phyloP scores from a whole-genome alignment of 1,284 basidiomycete genomes.

The Pseudozyma thailandica region DNA sequence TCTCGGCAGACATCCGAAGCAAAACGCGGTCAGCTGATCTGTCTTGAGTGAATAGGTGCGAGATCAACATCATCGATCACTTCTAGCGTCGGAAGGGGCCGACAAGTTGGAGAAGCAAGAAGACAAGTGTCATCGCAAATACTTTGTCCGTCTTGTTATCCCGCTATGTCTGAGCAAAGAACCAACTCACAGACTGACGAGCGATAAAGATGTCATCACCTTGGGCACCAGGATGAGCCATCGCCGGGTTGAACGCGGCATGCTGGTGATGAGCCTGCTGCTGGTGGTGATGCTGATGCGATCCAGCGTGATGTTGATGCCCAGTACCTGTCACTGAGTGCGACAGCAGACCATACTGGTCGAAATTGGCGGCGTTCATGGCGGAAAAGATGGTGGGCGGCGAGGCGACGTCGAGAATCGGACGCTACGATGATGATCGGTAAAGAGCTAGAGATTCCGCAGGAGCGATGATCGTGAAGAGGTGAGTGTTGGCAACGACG shows the following conservation, averaged over 20 bases:
- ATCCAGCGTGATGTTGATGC: conserved; percentile 46
- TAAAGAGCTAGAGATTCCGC: not conserved
- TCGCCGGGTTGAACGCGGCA: conserved; percentile 43
- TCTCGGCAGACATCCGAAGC: not conserved
- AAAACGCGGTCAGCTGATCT: conserved; percentile 1
- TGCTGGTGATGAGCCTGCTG: conserved; percentile 44
- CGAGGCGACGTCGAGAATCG: conserved; percentile 35
- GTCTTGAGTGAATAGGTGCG: too few relatives aligned
- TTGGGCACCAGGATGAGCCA: conserved; percentile 37
- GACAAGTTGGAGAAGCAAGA: too few relatives aligned
- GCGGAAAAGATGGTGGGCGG: conserved; percentile 47
- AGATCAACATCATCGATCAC: too few relatives aligned
- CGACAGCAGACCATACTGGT: conserved; percentile 51
- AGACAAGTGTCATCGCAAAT: too few relatives aligned
- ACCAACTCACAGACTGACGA: conserved; percentile 43
- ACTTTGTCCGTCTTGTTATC: too few relatives aligned
- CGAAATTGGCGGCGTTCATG: conserved; percentile 52
- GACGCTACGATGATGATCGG: conserved; percentile 39
- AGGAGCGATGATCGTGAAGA: not conserved
- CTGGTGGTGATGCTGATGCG: conserved; percentile 49
- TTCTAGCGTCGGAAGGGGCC: too few relatives aligned
- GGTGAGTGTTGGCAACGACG: not conserved
- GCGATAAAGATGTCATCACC: conserved; percentile 52
- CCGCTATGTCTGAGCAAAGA: not conserved
- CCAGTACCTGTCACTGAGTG: conserved; percentile 41